These are phyloP conservation scores for Trichomonascus vanleenenianus DNA, from an alignment of 805 yeast genomes.

Conservation along the genomic window DNA sequence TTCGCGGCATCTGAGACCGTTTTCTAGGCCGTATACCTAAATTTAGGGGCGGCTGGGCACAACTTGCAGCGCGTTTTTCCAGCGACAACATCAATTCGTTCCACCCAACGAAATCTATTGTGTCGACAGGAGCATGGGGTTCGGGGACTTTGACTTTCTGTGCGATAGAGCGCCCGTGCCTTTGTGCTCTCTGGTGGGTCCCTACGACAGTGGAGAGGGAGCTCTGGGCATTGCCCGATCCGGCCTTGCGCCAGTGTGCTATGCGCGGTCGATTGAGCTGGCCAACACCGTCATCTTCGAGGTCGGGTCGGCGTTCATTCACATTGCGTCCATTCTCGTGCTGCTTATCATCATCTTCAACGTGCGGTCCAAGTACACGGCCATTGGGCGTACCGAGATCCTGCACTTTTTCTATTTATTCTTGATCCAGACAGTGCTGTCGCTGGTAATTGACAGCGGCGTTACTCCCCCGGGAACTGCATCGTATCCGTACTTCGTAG, in stretches of 20 bases:
- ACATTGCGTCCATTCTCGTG: constrained; percentile 63
- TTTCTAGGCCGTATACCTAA: too few relatives aligned
- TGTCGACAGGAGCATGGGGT: constrained; percentile 37
- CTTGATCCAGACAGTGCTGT: constrained; percentile 49
- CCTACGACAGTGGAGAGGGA: constrained; percentile 29
- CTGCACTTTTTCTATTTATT: constrained; percentile 58
- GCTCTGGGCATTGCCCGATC: constrained; percentile 20
- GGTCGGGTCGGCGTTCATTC: constrained; percentile 79
- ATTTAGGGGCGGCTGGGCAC: too few relatives aligned
- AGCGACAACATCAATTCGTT: too few relatives aligned
- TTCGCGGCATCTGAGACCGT: too few relatives aligned
- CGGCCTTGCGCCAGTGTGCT: constrained; percentile 73
- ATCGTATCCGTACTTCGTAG: constrained; percentile 74
- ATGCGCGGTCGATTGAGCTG: constrained; percentile 74
- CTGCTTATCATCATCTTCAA: constrained; percentile 65
- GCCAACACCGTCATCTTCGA: constrained; percentile 91
- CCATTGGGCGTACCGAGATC: constrained; percentile 89
- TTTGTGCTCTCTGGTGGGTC: constrained; percentile 65
- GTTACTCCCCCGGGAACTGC: constrained; percentile 79
- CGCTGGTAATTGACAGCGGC: constrained; percentile 83
- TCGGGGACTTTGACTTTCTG: constrained; percentile 56
- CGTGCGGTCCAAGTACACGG: constrained; percentile 80
- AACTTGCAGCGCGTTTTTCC: too few relatives aligned
- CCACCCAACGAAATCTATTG: too few relatives aligned
- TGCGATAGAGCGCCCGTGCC: constrained; percentile 71